Evolutionary conservation across 352 stramenopile genomes (phyloP).

Genomic region (Phytopythium aichiense): DNA sequence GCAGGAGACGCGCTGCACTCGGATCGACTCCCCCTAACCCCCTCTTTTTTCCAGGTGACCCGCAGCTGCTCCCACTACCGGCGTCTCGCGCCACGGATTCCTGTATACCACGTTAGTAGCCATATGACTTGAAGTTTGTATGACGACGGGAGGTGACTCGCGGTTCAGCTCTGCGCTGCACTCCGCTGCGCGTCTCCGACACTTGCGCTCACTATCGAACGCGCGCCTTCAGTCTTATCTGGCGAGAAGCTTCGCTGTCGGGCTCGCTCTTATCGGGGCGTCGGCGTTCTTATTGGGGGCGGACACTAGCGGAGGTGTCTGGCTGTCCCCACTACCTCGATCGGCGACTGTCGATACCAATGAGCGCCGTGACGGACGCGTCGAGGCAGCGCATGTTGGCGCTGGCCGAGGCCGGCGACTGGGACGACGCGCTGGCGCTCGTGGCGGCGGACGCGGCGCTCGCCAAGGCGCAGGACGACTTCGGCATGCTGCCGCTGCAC

Average conservation of each 20-base stretch:
- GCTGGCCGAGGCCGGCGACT: conserved; percentile 66
- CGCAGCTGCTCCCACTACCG: not conserved
- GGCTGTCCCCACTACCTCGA: too few relatives aligned
- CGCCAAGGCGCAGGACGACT: conserved; percentile 70
- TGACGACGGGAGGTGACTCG: not conserved
- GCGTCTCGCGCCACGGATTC: too few relatives aligned
- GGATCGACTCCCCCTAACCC: not conserved
- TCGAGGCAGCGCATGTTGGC: conserved; percentile 42
- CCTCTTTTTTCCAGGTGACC: not conserved
- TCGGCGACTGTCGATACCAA: too few relatives aligned
- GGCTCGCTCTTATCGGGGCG: too few relatives aligned
- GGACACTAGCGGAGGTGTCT: too few relatives aligned
- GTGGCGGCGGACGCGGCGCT: conserved; percentile 32
- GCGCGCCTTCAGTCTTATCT: not conserved
- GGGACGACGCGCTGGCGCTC: conserved; percentile 43
- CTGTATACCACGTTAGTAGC: too few relatives aligned
- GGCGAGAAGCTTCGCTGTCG: not conserved
- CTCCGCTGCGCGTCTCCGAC: not conserved
- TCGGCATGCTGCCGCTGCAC: conserved; percentile 81
- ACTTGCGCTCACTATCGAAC: not conserved
- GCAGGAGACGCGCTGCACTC: too few relatives aligned
- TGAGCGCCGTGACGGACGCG: conserved; percentile 12
- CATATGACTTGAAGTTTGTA: not conserved
- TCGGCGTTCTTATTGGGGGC: too few relatives aligned
- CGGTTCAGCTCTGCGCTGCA: not conserved